Evolutionary conservation across 768 basidiomycete species (phyloP), one percentile per base, ranked within the genome.

Genomic region (Cyathus striatus): DNA sequence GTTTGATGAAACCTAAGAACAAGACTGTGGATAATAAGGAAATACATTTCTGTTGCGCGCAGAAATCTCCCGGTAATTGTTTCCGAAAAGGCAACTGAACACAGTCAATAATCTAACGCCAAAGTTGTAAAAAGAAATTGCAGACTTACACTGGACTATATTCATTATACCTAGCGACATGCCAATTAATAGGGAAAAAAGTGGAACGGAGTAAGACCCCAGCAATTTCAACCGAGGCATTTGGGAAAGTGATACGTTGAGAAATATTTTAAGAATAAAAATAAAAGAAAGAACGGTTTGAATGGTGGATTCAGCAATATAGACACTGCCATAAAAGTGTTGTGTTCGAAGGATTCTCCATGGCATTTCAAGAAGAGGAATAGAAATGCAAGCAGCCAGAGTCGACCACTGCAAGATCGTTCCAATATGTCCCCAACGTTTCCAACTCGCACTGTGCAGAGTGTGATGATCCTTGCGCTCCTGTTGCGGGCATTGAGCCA

Each of bases 391-490:
- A 18, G 72, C 55, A 4, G 63, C 49, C 22, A 88, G 56, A 6
- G 79, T 66, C 23, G 53, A 48, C 66, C 71, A 77, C 46, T 83
- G 75, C 37, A 84, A 59, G 22, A 76, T 16, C 9, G 65, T 55
- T 17, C 85, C 84, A 10, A 72, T 48, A 20, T 67, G 37, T 2
- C 85, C 81, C 83, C 80, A 86, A 33, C 78, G 73, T 44, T 56
- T 50, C 87, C 86, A 88, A 53, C 69, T 75, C 16, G 75, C 83
- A 46, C 77, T 79, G 50, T 86, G 82, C n/a, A n/a, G n/a, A 13
- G 40, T 21, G 30, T 23, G 21, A 7, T 10, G 18, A 6, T 14
- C 22, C 7, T 9, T 7, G 20, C 20, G 7, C 14, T 75, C 77
- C 46, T 61, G 69, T 24, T 57, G 58, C n/a, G 84, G 81, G 38